A percentile compares a stretch with the other conserved stretches of the same genome.
Evolutionary conservation across 352 stramenopile species (phyloP).

Genomic region (Phytopythium ostracodes): DNA sequence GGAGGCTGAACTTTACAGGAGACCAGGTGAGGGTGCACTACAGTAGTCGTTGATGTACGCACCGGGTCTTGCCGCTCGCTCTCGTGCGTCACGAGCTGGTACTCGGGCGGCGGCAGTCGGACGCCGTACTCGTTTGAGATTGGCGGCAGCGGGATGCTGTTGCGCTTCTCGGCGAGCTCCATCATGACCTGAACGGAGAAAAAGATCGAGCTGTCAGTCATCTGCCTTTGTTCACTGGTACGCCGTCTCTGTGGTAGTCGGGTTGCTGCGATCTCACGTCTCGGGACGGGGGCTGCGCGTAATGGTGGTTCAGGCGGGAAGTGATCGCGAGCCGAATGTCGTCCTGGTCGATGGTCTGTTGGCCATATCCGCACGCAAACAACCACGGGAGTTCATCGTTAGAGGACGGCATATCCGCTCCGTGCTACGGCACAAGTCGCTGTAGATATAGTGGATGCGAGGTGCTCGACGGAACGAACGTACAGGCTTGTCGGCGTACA

Average conservation of each 20-base stretch:
- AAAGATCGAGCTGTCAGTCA: too few relatives aligned
- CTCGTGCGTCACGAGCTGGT: slow-evolving; percentile 72
- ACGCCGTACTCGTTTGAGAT: slow-evolving; percentile 86
- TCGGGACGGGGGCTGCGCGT: slow-evolving; percentile 64
- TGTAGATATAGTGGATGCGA: too few relatives aligned
- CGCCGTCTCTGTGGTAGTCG: too few relatives aligned
- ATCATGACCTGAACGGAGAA: slow-evolving; percentile 57
- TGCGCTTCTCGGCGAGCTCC: slow-evolving; percentile 83
- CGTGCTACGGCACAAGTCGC: too few relatives aligned
- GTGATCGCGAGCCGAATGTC: slow-evolving; percentile 75
- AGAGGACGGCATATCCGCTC: too few relatives aligned
- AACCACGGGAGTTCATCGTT: too few relatives aligned
- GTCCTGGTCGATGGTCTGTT: slow-evolving; percentile 60
- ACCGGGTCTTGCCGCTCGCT: slow-evolving; percentile 58
- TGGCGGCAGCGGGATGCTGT: slow-evolving; percentile 63
- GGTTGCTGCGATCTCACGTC: slow-evolving; percentile 30
- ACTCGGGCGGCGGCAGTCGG: slow-evolving; percentile 58
- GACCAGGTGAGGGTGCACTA: too few relatives aligned
- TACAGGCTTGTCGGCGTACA: slow-evolving; percentile 72
- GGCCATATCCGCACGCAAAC: not conserved
- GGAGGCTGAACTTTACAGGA: too few relatives aligned
- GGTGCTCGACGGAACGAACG: not conserved
- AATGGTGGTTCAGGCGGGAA: slow-evolving; percentile 77
- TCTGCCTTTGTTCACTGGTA: too few relatives aligned
- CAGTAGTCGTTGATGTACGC: too few relatives aligned